phyloP scores from a whole-genome alignment of 352 stramenopile genomes.

The Thalassiosira mediterranea region DNA sequence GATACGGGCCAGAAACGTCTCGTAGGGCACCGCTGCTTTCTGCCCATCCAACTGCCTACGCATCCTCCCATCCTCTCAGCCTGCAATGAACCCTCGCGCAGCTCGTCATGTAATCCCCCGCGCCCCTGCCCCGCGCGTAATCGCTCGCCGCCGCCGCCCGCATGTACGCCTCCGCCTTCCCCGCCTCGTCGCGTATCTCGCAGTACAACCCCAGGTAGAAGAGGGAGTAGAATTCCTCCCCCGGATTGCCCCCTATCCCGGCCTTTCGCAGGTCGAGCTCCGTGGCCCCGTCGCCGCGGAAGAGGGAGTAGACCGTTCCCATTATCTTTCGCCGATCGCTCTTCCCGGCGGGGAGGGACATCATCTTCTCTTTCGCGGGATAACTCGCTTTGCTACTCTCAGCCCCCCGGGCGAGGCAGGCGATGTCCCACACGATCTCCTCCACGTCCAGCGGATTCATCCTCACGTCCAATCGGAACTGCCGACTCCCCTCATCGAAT shows the following conservation, averaged over 20 bases:
- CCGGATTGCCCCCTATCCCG: constrained; percentile 50
- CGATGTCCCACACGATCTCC: constrained; percentile 83
- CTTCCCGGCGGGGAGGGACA: constrained; percentile 58
- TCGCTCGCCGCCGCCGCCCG: constrained; percentile 46
- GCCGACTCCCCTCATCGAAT: constrained; percentile 52
- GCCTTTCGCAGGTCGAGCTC: constrained; percentile 61
- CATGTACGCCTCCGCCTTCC: constrained; percentile 70
- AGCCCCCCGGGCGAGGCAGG: constrained; percentile 46
- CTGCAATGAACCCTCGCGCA: constrained; percentile 67
- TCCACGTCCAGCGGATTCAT: constrained; percentile 70
- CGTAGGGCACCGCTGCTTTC: no score
- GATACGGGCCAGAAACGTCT: no score
- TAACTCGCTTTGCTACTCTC: constrained; percentile 30
- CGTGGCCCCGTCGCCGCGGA: constrained; percentile 61
- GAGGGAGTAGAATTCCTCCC: constrained; percentile 77
- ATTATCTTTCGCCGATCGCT: constrained; percentile 74
- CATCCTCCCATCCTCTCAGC: constrained; percentile 45
- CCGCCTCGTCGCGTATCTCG: constrained; percentile 59
- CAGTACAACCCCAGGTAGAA: constrained; percentile 78
- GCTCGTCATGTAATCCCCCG: constrained; percentile 73
- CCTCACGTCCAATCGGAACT: constrained; percentile 49
- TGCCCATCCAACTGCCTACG: no score
- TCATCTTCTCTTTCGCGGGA: constrained; percentile 33
- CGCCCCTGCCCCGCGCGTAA: constrained; percentile 58
- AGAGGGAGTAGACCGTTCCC: constrained; percentile 69